Conservation (phyloP, 192 early-diverging fungal species). For the Chytriomyces sp. region DNA sequence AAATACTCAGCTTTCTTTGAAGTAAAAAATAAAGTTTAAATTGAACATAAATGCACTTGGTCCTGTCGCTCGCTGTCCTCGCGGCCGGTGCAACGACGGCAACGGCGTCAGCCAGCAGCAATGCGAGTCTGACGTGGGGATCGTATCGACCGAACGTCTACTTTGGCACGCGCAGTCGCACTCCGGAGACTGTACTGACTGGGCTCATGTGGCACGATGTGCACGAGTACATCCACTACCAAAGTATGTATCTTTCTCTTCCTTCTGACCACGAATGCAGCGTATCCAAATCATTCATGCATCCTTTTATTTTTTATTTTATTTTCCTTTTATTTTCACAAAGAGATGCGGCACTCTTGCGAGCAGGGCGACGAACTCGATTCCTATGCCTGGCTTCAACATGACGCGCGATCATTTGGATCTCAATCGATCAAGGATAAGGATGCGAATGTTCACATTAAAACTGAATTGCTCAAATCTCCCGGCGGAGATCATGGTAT, state of each 20-base stretch:
- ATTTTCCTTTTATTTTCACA: no score
- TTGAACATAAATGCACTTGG: neutral
- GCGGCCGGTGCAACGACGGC: constrained; percentile 1
- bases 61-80: neutral
- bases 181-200: constrained; percentile 76
- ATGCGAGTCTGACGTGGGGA: constrained; percentile 79
- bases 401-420: constrained; percentile 84
- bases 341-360: constrained; percentile 88
- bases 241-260: constrained; percentile 59
- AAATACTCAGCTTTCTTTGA: no score
- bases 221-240: constrained; percentile 50
- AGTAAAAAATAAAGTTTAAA: no score
- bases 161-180: constrained; percentile 85
- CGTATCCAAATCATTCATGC: neutral
- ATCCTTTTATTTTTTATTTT: neutral
- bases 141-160: constrained; percentile 92
- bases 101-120: constrained; percentile 24
- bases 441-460: constrained; percentile 67
- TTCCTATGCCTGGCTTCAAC: constrained; percentile 85
- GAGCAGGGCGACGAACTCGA: constrained; percentile 81
- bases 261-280: neutral
- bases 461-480: constrained; percentile 77
- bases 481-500: constrained; percentile 69
- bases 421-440: constrained; percentile 73
- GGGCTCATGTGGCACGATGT: constrained; percentile 93